Percentiles rank a stretch among this genome's conserved stretches.
These are phyloP conservation scores for Kodamaea leandrae DNA, from an alignment of 805 yeast species.

Conservation along the genomic window DNA sequence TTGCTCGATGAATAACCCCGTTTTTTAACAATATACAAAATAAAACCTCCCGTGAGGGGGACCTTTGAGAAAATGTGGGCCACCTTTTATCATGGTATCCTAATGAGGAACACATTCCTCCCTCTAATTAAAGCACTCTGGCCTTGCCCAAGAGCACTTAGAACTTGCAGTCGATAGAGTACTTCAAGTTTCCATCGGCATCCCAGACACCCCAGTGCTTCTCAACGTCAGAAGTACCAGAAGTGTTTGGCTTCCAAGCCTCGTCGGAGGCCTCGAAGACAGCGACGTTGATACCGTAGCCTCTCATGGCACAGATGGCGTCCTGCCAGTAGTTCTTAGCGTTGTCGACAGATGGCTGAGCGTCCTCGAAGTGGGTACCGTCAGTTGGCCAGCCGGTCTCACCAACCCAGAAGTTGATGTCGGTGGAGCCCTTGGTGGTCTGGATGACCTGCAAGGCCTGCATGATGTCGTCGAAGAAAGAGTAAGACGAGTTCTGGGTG, in stretches of 20 bases:
- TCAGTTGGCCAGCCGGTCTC: conserved; percentile 97
- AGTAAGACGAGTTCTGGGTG: conserved; percentile 75
- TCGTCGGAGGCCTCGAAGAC: conserved; percentile 96
- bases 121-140: neutral
- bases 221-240: conserved; percentile 84
- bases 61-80: neutral
- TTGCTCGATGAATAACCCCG: neutral
- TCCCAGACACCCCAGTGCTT: conserved; percentile 93
- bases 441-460: conserved; percentile 92
- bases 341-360: conserved; percentile 68
- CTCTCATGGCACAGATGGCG: conserved; percentile 90
- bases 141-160: neutral
- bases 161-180: conserved; percentile 35
- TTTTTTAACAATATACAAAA: neutral
- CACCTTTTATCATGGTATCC: conserved; percentile 1
- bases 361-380: conserved; percentile 66
- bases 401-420: conserved; percentile 90
- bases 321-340: conserved; percentile 84
- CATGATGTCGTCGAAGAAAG: conserved; percentile 96
- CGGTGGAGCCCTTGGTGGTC: conserved; percentile 80
- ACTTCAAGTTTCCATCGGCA: conserved; percentile 41
- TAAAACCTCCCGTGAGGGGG: neutral
- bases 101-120: neutral
- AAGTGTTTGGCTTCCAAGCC: conserved; percentile 91
- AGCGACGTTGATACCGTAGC: conserved; percentile 91